phyloP scores from a whole-genome alignment of 768 basidiomycete genomes.

The Mrakia blollopis region DNA sequence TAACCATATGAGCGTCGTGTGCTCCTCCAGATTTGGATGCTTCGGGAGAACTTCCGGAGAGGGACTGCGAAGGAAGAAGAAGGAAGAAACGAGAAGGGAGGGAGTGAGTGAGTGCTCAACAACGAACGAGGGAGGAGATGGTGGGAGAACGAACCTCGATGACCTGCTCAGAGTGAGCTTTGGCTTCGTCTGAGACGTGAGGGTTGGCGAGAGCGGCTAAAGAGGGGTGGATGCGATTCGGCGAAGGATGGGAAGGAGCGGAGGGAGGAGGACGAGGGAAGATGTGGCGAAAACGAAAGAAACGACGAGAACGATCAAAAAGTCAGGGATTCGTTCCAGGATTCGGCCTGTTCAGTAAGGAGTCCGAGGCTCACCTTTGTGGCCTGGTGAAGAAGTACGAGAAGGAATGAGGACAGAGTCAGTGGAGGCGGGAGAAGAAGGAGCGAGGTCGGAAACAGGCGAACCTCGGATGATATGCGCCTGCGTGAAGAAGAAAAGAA shows the following conservation, averaged over 20 bases:
- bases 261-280: not conserved
- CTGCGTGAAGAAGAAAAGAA: too few relatives aligned
- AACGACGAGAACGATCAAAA: not conserved
- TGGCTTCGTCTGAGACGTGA: constrained; percentile 40
- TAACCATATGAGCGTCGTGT: not conserved
- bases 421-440: not conserved
- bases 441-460: too few relatives aligned
- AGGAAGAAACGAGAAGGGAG: not conserved
- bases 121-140: constrained; percentile 36
- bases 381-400: constrained; percentile 1
- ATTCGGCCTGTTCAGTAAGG: not conserved
- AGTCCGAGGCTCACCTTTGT: constrained; percentile 20
- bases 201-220: constrained; percentile 42
- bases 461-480: too few relatives aligned
- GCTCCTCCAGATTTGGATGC: not conserved
- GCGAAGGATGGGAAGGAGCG: not conserved
- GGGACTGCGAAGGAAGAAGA: not conserved
- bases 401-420: not conserved
- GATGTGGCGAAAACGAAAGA: not conserved
- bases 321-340: too few relatives aligned
- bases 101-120: not conserved
- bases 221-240: too few relatives aligned
- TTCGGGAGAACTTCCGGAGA: constrained; percentile 5
- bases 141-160: constrained; percentile 46
- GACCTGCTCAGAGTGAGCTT: constrained; percentile 39